Evolutionary conservation across 2,329 filamentous ascomycete species (phyloP), one percentile per base, ranked within the genome.

Genomic region (Pyrenophora graminea): DNA sequence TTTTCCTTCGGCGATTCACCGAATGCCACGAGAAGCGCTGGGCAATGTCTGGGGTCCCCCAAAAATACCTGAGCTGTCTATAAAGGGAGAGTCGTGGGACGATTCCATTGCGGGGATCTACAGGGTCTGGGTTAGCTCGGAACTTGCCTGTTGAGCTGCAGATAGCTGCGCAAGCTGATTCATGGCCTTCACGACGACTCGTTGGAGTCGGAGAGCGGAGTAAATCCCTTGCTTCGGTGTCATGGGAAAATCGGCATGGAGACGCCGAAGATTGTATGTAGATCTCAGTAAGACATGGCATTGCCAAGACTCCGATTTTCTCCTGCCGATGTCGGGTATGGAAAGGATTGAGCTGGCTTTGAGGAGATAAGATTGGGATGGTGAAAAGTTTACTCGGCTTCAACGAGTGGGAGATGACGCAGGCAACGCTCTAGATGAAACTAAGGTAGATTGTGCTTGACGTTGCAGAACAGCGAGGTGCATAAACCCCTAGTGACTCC

Each of bases 91-190:
- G 27, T 6, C 4, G 27, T 30, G 10, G 9, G 9, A 30, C 27
- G 17, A 23, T 27, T 13, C 34, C 43, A 33, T 51, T 18, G 37
- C 12, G 36, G n/a, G 8, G 50, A 53, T 53, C 37, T 48, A 33
- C 50, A 53, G 50, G 50, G 50, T 53, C 45, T 34, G 18, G 44
- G 50, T 40, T 53, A 39, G 36, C 27, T 38, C 32, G 44, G 31
- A 38, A 32, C 21, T 43, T 42, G 45, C 19, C 30, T 48, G 45
- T 40, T 43, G 31, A 21, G 27, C 38, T n/a, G 40, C 17, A 33
- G 44, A 40, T 18, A 9, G 41, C 33, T 33, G 43, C 17, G 44
- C 37, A 27, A 42, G 32, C 44, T 39, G 44, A 42, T 51, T 25
- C 33, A 48, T 43, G 32, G 25, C 32, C 18, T 17, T 25, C 6